Evolutionary conservation across 2,329 filamentous ascomycete species (phyloP).

Genomic region (Pestalotiopsis sp.): DNA sequence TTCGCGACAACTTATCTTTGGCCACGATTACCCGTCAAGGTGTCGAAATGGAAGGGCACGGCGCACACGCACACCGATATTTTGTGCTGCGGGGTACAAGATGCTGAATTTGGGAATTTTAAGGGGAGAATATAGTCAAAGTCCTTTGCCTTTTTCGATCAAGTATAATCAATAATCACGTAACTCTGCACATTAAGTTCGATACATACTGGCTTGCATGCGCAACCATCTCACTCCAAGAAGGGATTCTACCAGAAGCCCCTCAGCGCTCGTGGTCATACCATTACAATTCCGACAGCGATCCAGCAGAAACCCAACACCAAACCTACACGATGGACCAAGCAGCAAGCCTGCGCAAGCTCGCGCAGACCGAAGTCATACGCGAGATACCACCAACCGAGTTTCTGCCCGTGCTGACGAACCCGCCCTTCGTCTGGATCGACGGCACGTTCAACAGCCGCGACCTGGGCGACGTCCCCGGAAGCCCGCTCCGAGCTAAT

Average conservation of each 20-base stretch:
- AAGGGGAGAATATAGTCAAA: neutral
- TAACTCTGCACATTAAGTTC: too few species aligned
- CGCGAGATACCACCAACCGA: conserved; percentile 36
- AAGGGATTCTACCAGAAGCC: too few species aligned
- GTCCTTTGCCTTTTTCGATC: neutral
- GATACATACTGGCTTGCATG: too few species aligned
- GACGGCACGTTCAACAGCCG: conserved; percentile 52
- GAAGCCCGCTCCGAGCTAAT: conserved; percentile 39
- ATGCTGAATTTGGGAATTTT: neutral
- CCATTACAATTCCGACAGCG: too few species aligned
- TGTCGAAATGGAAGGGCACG: neutral
- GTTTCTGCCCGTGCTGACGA: conserved; percentile 36
- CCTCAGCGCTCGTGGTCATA: too few species aligned
- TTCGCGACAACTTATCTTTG: too few species aligned
- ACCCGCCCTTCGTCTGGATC: conserved; percentile 47
- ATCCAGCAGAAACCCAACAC: too few species aligned
- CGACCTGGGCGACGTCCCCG: conserved; percentile 47
- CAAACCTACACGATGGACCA: conserved; percentile 22
- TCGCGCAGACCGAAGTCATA: conserved; percentile 42
- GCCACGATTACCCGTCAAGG: neutral
- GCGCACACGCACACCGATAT: neutral
- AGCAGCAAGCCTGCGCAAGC: conserved; percentile 32
- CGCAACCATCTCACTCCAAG: too few species aligned
- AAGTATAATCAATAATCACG: too few species aligned
- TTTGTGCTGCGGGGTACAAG: neutral